Base-by-base conservation (phyloP, 1,284 basidiomycete genomes). In the Trametes pubescens region DNA sequence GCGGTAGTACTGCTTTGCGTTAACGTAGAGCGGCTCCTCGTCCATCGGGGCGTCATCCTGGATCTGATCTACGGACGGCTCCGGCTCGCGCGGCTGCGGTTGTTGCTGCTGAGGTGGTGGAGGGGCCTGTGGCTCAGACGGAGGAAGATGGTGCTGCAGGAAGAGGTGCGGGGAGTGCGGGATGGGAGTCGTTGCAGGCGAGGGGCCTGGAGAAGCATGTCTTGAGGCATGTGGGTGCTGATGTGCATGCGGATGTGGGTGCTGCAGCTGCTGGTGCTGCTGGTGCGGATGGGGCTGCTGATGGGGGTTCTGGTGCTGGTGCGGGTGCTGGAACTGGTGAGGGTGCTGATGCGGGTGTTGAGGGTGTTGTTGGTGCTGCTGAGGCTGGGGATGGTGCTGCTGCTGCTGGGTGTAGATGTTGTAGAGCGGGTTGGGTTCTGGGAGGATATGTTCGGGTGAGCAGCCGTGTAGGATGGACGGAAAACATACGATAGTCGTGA, bases 1-100 rank as follows among this genome's bases (percentile, higher is more conserved):
- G 72, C 96, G 92, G 73, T 96, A 94, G 77, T 98, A 98, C 79
- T 98, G 96, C 77, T 98, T 98, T 55, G 96, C 96, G 74, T 98
- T 98, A 67, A 98, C 96, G 79, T 96, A 97, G 69, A 98, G 87
- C 32, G 96, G 96, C 75, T 98, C 95, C 72, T 98, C 95, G 79
- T 97, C 95, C 72, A 93, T 81, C 62, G 79, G 77, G 24, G 73
- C 51, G 60, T 77, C 75, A 64, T 77, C 74, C 52, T 75, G 73
- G 54, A 76, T 76, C 66, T 77, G 75, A 61, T 77, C 75, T 64
- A 76, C 72, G 49, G 73, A 65, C 10, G 65, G 70, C 10, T 76
- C 74, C 8, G 67, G 71, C 58, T 74, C 71, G 48, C 71, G 71
- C 40, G 67, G 70, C 18, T 72, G 69, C 34, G 70, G 70, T 13